A percentile compares a stretch with the other conserved stretches of the same genome.
Conservation (phyloP, 495 filamentous ascomycete genomes). For the Daldinia grandis region DNA sequence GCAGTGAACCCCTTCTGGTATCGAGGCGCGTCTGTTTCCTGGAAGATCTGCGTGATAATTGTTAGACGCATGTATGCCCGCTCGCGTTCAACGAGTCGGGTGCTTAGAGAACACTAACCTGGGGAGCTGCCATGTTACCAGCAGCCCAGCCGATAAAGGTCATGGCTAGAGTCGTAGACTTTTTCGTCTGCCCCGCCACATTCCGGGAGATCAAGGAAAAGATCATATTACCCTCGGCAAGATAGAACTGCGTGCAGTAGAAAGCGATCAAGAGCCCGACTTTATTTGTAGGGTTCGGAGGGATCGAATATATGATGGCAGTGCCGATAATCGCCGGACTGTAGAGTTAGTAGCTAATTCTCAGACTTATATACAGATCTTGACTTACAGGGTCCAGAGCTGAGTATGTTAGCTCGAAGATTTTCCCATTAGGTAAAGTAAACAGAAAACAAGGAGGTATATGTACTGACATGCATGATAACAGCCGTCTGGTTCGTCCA, state of each 20-base stretch:
- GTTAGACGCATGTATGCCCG: neutral
- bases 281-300: neutral
- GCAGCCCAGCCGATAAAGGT: neutral
- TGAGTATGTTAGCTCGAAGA: neutral
- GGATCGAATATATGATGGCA: neutral
- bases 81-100: neutral
- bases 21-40: neutral
- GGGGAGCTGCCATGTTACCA: neutral
- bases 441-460: neutral
- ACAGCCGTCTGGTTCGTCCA: neutral
- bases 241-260: neutral
- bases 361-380: neutral
- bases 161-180: neutral
- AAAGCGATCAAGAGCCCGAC: neutral
- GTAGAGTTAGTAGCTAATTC: neutral
- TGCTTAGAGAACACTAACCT: neutral
- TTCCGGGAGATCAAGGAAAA: neutral
- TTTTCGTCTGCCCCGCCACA: neutral
- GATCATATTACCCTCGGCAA: neutral
- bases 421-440: neutral
- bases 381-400: neutral
- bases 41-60: neutral
- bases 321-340: neutral
- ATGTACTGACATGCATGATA: neutral
- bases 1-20: conserved; percentile 15